Evolutionary conservation across 257 asterid species (phyloP).

Genomic region (Paulownia fortunei): DNA sequence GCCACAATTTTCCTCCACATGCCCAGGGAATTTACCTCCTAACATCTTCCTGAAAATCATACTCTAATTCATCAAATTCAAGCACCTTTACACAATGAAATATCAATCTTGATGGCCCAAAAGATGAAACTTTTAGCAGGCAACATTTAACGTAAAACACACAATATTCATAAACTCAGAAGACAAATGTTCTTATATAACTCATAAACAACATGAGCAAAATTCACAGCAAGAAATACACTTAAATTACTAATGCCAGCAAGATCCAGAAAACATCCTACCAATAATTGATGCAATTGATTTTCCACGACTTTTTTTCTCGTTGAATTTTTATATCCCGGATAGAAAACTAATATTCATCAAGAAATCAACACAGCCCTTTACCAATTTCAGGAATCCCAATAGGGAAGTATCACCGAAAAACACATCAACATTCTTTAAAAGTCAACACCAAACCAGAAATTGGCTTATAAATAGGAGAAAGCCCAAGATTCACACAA

Average conservation of each 20-base stretch:
- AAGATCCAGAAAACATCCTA: slow-evolving; percentile 27
- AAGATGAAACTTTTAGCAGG: not conserved
- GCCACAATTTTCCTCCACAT: slow-evolving; percentile 42
- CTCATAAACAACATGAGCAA: slow-evolving; percentile 2
- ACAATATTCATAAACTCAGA: not conserved
- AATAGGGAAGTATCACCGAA: not conserved
- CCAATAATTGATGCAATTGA: slow-evolving; percentile 3
- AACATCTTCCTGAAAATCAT: slow-evolving; percentile 60
- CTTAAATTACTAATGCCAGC: slow-evolving; percentile 13
- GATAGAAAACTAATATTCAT: not conserved
- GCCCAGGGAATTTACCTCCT: slow-evolving; percentile 49
- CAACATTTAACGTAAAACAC: not conserved
- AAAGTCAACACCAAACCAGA: slow-evolving; percentile 10
- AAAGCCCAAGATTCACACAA: slow-evolving; percentile 32
- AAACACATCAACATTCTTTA: slow-evolving; percentile 7
- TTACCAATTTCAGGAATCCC: slow-evolving; percentile 29
- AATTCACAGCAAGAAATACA: not conserved
- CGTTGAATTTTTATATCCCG: not conserved
- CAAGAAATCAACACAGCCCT: slow-evolving; percentile 21
- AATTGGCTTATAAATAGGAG: slow-evolving; percentile 17
- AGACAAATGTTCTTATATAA: not conserved
- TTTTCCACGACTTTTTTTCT: not conserved
- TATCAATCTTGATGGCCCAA: slow-evolving; percentile 27
- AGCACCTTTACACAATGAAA: not conserved
- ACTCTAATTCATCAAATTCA: slow-evolving; percentile 34